Evolutionary conservation across 352 stramenopile genomes (phyloP).

Genomic region (Phytopythium chamaehyphon): DNA sequence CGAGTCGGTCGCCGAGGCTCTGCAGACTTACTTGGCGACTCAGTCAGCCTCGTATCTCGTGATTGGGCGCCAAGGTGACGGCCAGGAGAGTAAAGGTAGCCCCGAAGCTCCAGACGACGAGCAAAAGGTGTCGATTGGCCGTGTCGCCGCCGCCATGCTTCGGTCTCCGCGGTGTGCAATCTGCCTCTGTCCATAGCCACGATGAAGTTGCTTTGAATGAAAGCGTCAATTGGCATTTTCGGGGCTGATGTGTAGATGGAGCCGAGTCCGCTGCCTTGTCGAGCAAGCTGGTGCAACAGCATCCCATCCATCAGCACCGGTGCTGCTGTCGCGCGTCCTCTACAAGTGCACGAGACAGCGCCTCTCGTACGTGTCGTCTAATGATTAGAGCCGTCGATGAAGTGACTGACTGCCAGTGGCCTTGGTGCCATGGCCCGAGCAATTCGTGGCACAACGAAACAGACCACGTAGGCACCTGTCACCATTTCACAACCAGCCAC

Average conservation of each 20-base stretch:
- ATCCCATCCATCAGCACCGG: too few relatives aligned
- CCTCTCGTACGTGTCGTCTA: too few relatives aligned
- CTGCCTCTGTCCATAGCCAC: slow-evolving; percentile 48
- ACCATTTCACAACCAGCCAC: not conserved
- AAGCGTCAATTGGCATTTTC: too few relatives aligned
- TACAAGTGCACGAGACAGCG: too few relatives aligned
- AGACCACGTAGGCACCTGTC: not conserved
- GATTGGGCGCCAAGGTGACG: slow-evolving; percentile 28
- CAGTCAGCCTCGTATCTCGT: slow-evolving; percentile 46
- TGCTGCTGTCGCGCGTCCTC: too few relatives aligned
- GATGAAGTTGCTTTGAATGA: too few relatives aligned
- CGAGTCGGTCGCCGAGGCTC: slow-evolving; percentile 40
- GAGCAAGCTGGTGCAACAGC: too few relatives aligned
- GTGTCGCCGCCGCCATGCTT: slow-evolving; percentile 39
- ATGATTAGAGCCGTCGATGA: too few relatives aligned
- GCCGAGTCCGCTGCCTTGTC: too few relatives aligned
- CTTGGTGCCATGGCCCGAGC: too few relatives aligned
- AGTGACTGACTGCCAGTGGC: too few relatives aligned
- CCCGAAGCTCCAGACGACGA: not conserved
- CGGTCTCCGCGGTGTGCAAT: slow-evolving; percentile 49
- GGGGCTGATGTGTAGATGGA: too few relatives aligned
- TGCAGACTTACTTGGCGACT: slow-evolving; percentile 41
- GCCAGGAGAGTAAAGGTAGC: not conserved
- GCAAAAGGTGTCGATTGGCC: slow-evolving; percentile 18
- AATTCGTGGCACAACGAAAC: not conserved